Evolutionary conservation across 2,329 filamentous ascomycete species (phyloP), one percentile per base, ranked within the genome.

Genomic region (Microsporum canis): DNA sequence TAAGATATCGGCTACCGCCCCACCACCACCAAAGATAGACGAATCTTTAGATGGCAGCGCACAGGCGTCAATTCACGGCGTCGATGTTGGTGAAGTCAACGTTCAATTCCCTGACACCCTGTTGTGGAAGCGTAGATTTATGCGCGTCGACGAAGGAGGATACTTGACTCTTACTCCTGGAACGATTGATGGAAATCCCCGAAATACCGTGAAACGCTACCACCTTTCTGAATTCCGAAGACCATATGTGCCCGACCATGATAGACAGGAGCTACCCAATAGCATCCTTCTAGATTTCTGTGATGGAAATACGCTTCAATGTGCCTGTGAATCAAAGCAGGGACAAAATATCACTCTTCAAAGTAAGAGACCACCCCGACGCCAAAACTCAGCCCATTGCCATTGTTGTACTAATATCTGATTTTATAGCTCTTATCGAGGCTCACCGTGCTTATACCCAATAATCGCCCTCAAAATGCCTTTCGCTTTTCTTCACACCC

Each of bases 51-150:
- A 60, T 47, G 68, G 65, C 62, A 67, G 65, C 57, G 76, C 75
- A 39, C 77, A 85, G 59, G 80, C 86, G 31, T 12, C 49, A 36
- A 8, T 34, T 6, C 49, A 55, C 34, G 80, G 89, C 2, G 80
- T 89, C 3, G 85, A 87, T 64, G 82, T 95, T 73, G 90, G 91
- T 57, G 89, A 96, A 69, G 87, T 99, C 65, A 97, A 99, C 68
- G 89, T 97, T 8, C 94, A 99, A 72, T 96, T 99, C 71, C 94
- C 94, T 0, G 92, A 97, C 71, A 95, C 90, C 60, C 80, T 99
- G 55, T 81, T 99, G 10, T 99, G 94, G 94, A 99, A 97, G 78
- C 88, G 92, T 60, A 85, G 94, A 63, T 91, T 87, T 69, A 85
- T 96, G 75, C 87, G 87, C 65, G 84, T 99, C 61, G 91, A 97